phyloP scores from a whole-genome alignment of 176 grass and related monocot genomes.

The Lolium multiflorum region DNA sequence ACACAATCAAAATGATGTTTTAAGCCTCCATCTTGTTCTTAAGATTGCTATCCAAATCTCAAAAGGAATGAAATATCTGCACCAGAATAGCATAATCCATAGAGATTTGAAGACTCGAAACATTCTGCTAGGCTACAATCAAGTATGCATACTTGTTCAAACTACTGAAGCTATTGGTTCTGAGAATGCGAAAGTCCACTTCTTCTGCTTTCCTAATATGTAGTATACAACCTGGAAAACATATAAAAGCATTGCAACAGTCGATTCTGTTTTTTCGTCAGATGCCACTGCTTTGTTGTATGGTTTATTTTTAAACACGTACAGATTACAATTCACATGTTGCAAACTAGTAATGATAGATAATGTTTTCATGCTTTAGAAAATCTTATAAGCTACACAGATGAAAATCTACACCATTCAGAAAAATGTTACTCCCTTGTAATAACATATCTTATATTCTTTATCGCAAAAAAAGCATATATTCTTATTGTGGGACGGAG shows the following conservation, averaged over 20 bases:
- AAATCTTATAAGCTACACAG: slow-evolving; percentile 18
- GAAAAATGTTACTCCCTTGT: background rate
- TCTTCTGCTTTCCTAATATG: background rate
- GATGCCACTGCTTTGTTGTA: background rate
- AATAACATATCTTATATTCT: too few species aligned
- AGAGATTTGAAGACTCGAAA: slow-evolving; percentile 96
- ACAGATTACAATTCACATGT: slow-evolving; percentile 16
- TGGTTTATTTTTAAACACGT: background rate
- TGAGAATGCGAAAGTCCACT: slow-evolving; percentile 9
- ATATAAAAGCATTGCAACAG: background rate
- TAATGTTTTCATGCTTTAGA: slow-evolving; percentile 27
- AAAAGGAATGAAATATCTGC: slow-evolving; percentile 91
- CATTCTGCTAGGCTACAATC: slow-evolving; percentile 67
- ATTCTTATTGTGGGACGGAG: too few species aligned
- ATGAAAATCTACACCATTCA: background rate
- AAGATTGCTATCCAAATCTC: slow-evolving; percentile 72
- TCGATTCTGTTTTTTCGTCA: background rate
- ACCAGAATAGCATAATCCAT: slow-evolving; percentile 86
- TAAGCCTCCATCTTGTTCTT: slow-evolving; percentile 64
- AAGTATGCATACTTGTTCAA: slow-evolving; percentile 53
- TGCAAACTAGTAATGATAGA: background rate
- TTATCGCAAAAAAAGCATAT: too few species aligned
- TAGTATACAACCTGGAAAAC: slow-evolving; percentile 11
- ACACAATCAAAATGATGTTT: slow-evolving; percentile 66
- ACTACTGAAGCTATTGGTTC: slow-evolving; percentile 19